Base-by-base conservation (phyloP, 441 rosid genomes). In the Adansonia grandidieri region DNA sequence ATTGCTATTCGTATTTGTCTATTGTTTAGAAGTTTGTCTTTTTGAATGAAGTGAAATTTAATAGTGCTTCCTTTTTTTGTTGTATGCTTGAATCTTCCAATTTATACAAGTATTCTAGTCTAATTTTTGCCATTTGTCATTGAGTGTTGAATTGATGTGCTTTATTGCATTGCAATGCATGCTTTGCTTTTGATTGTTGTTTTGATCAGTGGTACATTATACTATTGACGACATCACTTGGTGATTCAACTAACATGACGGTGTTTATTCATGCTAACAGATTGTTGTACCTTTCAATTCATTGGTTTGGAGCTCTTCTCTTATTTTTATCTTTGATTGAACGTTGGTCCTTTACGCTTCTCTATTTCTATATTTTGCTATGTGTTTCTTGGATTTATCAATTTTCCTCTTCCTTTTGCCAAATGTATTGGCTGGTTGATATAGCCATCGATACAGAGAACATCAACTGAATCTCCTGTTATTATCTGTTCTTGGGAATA, bases 61-160 rank as follows among this genome's bases (percentile, higher is more conserved):
- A 9, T 62, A n/a, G 73, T 37, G 45, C 22, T 61, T 44, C 9
- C 7, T n/a, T 76, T 60, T 76, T 54, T 40, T 42, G 47, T 14
- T 1, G 42, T 63, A 13, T 28, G 24, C 2, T 61, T 45, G 78
- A 54, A 28, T 40, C 15, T 72, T 40, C 17, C 50, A 48, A 75
- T 17, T 63, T 63, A 17, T 56, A 75, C 2, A 22, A 50, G 61
- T n/a, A n/a, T 40, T 9, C 14, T 9, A 28, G 61, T 20, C 24
- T 20, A 8, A 47, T 5, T 58, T 58, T 60, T 58, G 53, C 2
- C 48, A 28, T 56, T 32, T 56, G 28, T 22, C 13, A 5, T 9
- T 6, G 19, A 40, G 58, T 6, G 47, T 53, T 54, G 45, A 74
- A 8, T 70, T 10, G 32, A 20, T 24, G 17, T 22, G 19, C 10